Conservation (phyloP, 768 basidiomycete genomes). For the Clavaria fumosa region DNA sequence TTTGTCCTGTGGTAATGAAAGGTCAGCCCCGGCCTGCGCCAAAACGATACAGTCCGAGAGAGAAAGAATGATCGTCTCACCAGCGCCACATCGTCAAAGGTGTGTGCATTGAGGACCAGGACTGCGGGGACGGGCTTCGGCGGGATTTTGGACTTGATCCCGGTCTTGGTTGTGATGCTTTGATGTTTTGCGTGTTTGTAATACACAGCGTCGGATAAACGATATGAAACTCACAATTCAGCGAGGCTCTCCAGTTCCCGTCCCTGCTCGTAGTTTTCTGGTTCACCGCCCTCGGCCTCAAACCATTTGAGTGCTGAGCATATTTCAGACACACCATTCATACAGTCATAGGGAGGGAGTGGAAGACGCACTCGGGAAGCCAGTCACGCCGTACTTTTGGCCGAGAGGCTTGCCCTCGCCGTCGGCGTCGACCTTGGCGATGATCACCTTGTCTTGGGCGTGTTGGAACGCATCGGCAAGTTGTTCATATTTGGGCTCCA, state of each 20-base stretch:
- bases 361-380: slow-evolving; percentile 65
- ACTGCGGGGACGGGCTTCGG: slow-evolving; percentile 65
- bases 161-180: slow-evolving; percentile 62
- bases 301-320: slow-evolving; percentile 83
- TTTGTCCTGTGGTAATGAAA: slow-evolving; percentile 28
- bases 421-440: slow-evolving; percentile 91
- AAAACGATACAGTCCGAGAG: background rate
- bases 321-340: slow-evolving; percentile 6
- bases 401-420: slow-evolving; percentile 69
- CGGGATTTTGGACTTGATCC: slow-evolving; percentile 79
- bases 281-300: slow-evolving; percentile 45
- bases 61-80: slow-evolving; percentile 20
- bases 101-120: slow-evolving; percentile 47
- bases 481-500: slow-evolving; percentile 79
- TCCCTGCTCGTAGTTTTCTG: slow-evolving; percentile 56
- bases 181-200: background rate
- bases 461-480: slow-evolving; percentile 76
- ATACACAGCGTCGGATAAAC: background rate
- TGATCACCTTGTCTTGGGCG: slow-evolving; percentile 65
- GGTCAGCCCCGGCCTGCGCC: slow-evolving; percentile 2
- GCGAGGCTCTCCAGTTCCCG: slow-evolving; percentile 70
- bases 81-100: slow-evolving; percentile 63
- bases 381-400: slow-evolving; percentile 61
- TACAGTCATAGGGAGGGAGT: background rate
- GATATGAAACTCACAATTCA: slow-evolving; percentile 41